Percentiles rank a stretch among this genome's conserved stretches.
Evolutionary conservation across 2,329 filamentous ascomycete species (phyloP).

Genomic region (Tolypocladium inflatum): DNA sequence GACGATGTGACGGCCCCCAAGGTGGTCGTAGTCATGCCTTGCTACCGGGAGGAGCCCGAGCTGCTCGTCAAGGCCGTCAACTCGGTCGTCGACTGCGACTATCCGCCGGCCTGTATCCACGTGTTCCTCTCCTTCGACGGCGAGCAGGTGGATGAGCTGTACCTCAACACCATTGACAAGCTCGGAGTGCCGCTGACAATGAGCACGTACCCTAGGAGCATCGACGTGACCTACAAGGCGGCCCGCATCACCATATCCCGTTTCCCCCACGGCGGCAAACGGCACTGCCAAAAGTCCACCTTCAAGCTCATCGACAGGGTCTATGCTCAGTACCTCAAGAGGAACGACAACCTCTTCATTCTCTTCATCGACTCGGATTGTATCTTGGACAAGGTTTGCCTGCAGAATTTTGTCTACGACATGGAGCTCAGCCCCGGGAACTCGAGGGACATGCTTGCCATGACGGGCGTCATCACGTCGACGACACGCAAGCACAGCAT

Average conservation of each 20-base stretch:
- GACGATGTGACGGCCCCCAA: constrained; percentile 85
- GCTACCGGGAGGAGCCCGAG: constrained; percentile 84
- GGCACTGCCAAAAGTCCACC: constrained; percentile 86
- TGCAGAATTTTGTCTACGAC: constrained; percentile 97
- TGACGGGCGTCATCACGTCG: constrained; percentile 95
- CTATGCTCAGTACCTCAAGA: constrained; percentile 76
- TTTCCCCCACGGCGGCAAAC: constrained; percentile 88
- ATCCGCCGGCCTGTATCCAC: constrained; percentile 84
- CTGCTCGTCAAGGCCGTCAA: constrained; percentile 78
- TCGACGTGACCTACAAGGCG: constrained; percentile 76
- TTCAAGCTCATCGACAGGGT: constrained; percentile 91
- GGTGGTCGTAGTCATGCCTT: constrained; percentile 93
- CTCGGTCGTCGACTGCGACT: constrained; percentile 89
- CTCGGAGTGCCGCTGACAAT: constrained; percentile 73
- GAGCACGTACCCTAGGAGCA: constrained; percentile 75
- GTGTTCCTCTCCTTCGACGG: constrained; percentile 95
- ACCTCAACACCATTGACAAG: constrained; percentile 74
- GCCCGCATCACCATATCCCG: constrained; percentile 84
- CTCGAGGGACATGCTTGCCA: constrained; percentile 85
- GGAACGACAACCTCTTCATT: constrained; percentile 87
- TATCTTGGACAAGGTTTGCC: constrained; percentile 80
- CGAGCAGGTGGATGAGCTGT: constrained; percentile 79
- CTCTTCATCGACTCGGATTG: constrained; percentile 98
- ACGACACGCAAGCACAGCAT: constrained; percentile 82
- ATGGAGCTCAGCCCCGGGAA: constrained; percentile 96